These are phyloP conservation scores for Phytophthora sansomeana DNA, from an alignment of 352 stramenopile species.

Conservation along the genomic window DNA sequence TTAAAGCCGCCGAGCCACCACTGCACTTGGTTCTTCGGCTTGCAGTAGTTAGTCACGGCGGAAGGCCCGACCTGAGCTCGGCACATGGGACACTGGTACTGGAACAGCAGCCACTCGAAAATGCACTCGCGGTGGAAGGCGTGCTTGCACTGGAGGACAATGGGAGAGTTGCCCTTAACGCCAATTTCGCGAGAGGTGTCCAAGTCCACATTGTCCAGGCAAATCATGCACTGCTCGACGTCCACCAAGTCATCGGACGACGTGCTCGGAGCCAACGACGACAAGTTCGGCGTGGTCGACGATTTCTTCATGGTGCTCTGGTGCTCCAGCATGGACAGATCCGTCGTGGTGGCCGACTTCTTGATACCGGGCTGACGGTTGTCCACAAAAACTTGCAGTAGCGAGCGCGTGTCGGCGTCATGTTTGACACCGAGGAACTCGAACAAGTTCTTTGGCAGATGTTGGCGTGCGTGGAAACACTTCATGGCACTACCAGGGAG, in stretches of 20 bases:
- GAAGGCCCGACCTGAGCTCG: slow-evolving; percentile 46
- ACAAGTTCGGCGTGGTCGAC: slow-evolving; percentile 34
- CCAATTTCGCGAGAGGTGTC: slow-evolving; percentile 22
- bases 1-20: slow-evolving; percentile 71
- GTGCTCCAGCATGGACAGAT: slow-evolving; percentile 38
- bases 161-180: slow-evolving; percentile 29
- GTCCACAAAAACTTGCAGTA: slow-evolving; percentile 77
- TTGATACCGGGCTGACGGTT: slow-evolving; percentile 50
- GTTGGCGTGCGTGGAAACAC: slow-evolving; percentile 56
- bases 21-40: slow-evolving; percentile 59
- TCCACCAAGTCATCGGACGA: slow-evolving; percentile 23
- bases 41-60: slow-evolving; percentile 56
- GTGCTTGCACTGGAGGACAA: slow-evolving; percentile 60
- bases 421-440: slow-evolving; percentile 68
- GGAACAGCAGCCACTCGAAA: slow-evolving; percentile 66
- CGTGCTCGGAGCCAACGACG: slow-evolving; percentile 26
- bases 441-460: slow-evolving; percentile 59
- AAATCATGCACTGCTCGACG: slow-evolving; percentile 56
- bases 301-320: slow-evolving; percentile 42
- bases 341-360: slow-evolving; percentile 35
- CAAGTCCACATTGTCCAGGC: slow-evolving; percentile 51
- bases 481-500: slow-evolving; percentile 79
- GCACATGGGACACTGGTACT: slow-evolving; percentile 65
- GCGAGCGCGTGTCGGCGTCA: slow-evolving; percentile 59
- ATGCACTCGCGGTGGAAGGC: slow-evolving; percentile 66